Base-by-base conservation (phyloP, 805 yeast species). In the Ogataea pignaliae region DNA sequence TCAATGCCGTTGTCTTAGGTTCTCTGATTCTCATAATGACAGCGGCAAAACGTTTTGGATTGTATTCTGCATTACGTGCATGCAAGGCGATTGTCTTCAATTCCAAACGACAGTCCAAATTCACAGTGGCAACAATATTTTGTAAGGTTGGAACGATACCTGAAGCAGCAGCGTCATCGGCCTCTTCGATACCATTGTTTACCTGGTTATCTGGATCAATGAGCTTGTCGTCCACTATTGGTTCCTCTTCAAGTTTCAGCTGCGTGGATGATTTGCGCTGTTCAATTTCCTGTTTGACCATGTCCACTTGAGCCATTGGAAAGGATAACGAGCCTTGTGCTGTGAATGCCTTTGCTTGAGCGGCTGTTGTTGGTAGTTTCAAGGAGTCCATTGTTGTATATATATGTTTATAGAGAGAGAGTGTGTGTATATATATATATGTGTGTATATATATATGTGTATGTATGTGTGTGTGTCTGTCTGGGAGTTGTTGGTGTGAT, bases 1-100 rank as follows among this genome's bases (percentile, higher is more conserved):
- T 93, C 55, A 93, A 75, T 0, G 99, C 98, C 2, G 99, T 93
- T 1, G 99, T 93, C 66, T 93, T 93, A 14, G 99, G 99, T 65
- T 93, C 99, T 68, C 99, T 81, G 56, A 93, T 93, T 76, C 99
- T 87, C 99, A 93, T 93, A 56, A 93, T 93, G 40, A 93, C 99
- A 46, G 99, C 99, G 12, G 99, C 99, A 72, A 93, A 93, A 73
- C 99, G 95, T 60, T 86, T 88, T 41, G 99, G 99, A 60, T 93
- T 93, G 70, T 93, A 93, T 66, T 93, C 99, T 31, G 99, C 99
- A 68, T 93, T 93, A 78, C 99, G 88, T 2, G 98, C 98, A 68
- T 93, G 99, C 49, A 93, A 73, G 1, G 99, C 99, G 62, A 93
- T 95, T 15, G 99, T 93, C 63, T 93, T 93, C 65, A 93, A 78